These are phyloP conservation scores for Candida tallmaniae DNA, from an alignment of 805 yeast species.

Conservation along the genomic window DNA sequence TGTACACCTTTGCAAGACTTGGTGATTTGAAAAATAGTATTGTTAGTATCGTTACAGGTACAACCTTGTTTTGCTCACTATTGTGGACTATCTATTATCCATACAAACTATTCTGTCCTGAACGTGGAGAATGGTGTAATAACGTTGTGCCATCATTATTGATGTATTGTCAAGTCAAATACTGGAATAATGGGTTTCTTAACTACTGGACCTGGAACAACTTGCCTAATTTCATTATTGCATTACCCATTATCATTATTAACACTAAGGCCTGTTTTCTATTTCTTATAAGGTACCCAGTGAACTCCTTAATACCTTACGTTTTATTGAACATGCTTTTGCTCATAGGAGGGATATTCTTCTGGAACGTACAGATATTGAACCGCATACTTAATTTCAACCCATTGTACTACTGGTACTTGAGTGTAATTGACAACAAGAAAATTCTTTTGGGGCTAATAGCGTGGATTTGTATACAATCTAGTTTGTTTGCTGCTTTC, in stretches of 20 bases:
- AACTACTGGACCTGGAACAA: slow-evolving; percentile 80
- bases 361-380: slow-evolving; percentile 84
- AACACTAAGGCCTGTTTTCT: slow-evolving; percentile 37
- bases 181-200: slow-evolving; percentile 84
- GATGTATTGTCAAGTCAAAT: slow-evolving; percentile 66
- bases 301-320: slow-evolving; percentile 32
- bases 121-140: slow-evolving; percentile 75
- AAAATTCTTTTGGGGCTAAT: slow-evolving; percentile 25
- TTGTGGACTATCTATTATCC: slow-evolving; percentile 48
- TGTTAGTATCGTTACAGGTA: slow-evolving; percentile 44
- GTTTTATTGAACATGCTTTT: slow-evolving; percentile 40
- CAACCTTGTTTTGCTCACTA: slow-evolving; percentile 44
- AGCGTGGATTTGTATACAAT: slow-evolving; percentile 65
- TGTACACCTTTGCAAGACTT: slow-evolving; percentile 22
- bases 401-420: slow-evolving; percentile 73
- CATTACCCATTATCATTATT: slow-evolving; percentile 58
- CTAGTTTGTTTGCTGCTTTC: slow-evolving; percentile 72
- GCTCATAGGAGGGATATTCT: slow-evolving; percentile 46
- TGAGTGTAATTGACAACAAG: slow-evolving; percentile 29
- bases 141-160: slow-evolving; percentile 54
- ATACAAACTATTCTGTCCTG: slow-evolving; percentile 61
- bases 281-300: slow-evolving; percentile 30
- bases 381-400: slow-evolving; percentile 74
- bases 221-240: slow-evolving; percentile 77
- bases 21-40: slow-evolving; percentile 26